Base-by-base conservation (phyloP, 371 early-diverging fungal species). In the Circinella umbellata region DNA sequence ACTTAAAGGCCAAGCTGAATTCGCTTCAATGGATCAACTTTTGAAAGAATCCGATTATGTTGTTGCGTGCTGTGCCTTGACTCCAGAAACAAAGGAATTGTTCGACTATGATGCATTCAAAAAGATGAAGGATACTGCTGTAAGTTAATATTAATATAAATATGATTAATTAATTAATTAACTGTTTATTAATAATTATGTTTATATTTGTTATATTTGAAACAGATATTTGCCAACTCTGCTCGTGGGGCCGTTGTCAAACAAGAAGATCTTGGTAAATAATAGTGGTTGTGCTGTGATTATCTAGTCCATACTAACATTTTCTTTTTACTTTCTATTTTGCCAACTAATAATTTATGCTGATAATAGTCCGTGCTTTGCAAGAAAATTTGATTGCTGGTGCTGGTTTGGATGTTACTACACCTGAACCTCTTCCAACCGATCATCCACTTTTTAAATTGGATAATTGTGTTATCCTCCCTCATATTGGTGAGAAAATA, bases 391-490 rank as follows among this genome's bases (percentile, higher is more conserved):
- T 67, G 54, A 81, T 93, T 60, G 93, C 87, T 5, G 89, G 87
- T 35, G 94, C 91, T 14, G 96, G 94, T 20, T 76, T 96, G 60
- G 96, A 96, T 78, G 96, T 96, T 7, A 94, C 94, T 0, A 89
- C 88, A 5, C 96, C 96, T 0, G 97, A 96, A 70, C 96, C 96
- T 13, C 72, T 96, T 65, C 86, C 89, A 4, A 61, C 74, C 0
- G 80, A 88, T 61, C 85, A 90, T 76, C 82, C 85, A 49, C 76
- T 96, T 17, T 78, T 90, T 9, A 64, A 76, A 35, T 83, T 91
- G 35, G 76, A 83, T 13, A 89, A 89, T 39, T 92, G 92, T 59
- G 77, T 90, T 7, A 84, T 95, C 0, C 73, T 96, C 48, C 93
- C 93, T 20, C 93, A 93, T 67, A 87, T 93, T 36, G 79, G 79